Evolutionary conservation across 2,329 filamentous ascomycete genomes (phyloP).

Genomic region (Bipolaris gigantea): DNA sequence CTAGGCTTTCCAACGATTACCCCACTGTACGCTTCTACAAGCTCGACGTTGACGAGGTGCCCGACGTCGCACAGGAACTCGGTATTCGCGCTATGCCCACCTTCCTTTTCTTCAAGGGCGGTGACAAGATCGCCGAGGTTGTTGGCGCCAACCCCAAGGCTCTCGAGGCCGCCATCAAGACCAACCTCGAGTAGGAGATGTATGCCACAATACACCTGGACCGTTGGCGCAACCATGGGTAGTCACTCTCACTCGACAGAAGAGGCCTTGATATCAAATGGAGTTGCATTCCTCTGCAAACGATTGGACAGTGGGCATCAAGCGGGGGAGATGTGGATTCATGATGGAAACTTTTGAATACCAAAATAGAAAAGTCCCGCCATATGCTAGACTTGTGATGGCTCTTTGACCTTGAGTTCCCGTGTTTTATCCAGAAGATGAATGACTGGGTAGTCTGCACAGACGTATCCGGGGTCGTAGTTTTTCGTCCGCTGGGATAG

Average conservation of each 20-base stretch:
- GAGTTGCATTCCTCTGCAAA: neutral
- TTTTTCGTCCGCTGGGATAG: no score
- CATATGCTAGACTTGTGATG: neutral
- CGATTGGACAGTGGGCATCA: constrained; percentile 1
- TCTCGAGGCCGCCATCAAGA: constrained; percentile 59
- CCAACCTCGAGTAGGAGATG: constrained; percentile 26
- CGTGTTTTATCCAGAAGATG: neutral
- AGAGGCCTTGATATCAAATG: constrained; percentile 14
- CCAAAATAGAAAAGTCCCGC: neutral
- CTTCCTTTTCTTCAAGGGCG: constrained; percentile 81
- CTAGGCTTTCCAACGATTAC: constrained; percentile 63
- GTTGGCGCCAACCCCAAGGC: constrained; percentile 78
- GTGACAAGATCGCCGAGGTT: constrained; percentile 70
- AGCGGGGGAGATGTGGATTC: constrained; percentile 13
- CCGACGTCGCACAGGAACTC: constrained; percentile 74
- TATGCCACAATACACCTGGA: constrained; percentile 12
- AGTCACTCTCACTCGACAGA: constrained; percentile 12
- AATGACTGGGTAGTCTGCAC: neutral
- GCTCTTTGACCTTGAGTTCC: neutral
- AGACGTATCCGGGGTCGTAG: neutral
- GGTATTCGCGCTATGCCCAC: constrained; percentile 90
- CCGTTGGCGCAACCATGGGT: constrained; percentile 6
- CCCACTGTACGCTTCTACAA: constrained; percentile 75
- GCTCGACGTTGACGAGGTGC: constrained; percentile 84
- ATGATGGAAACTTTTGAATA: constrained; percentile 24